These are phyloP conservation scores for Benincasa hispida DNA, from an alignment of 306 rosid genomes.

Conservation along the genomic window DNA sequence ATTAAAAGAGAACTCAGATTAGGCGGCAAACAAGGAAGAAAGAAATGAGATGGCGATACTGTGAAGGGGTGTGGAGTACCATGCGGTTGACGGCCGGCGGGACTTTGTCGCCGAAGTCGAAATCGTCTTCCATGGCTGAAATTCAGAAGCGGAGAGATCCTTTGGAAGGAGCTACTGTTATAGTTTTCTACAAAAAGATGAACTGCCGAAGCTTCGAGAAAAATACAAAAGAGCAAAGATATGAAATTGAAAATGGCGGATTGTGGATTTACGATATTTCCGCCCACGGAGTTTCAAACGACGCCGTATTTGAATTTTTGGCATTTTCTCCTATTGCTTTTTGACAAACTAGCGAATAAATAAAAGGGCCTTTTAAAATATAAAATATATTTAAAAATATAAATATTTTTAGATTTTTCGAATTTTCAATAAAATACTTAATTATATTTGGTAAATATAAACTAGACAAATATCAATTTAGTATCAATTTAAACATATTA, in stretches of 20 bases:
- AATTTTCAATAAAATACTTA: too few relatives aligned
- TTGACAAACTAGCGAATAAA: too few relatives aligned
- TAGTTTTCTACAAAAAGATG: neutral
- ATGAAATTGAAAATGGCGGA: neutral
- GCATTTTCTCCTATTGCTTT: neutral
- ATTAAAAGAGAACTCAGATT: neutral
- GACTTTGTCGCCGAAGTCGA: conserved; percentile 18
- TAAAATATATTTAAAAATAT: too few relatives aligned
- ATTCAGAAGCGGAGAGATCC: conserved; percentile 15
- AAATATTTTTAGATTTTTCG: too few relatives aligned
- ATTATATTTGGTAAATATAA: too few relatives aligned
- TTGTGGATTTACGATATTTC: neutral
- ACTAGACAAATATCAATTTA: too few relatives aligned
- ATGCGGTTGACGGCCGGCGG: conserved; percentile 37
- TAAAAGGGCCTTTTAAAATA: too few relatives aligned
- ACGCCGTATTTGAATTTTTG: neutral
- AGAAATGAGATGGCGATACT: neutral
- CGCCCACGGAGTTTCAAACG: neutral
- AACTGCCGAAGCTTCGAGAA: conserved; percentile 6
- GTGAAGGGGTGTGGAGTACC: conserved; percentile 9
- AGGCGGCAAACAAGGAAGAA: neutral
- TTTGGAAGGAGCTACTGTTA: neutral
- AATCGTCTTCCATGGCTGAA: conserved; percentile 33
- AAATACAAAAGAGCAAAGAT: neutral
- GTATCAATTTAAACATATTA: too few relatives aligned